Percentiles rank a stretch among this genome's conserved stretches.
phyloP scores from a whole-genome alignment of 257 asterid species.

The Dorcoceras hygrometricum region DNA sequence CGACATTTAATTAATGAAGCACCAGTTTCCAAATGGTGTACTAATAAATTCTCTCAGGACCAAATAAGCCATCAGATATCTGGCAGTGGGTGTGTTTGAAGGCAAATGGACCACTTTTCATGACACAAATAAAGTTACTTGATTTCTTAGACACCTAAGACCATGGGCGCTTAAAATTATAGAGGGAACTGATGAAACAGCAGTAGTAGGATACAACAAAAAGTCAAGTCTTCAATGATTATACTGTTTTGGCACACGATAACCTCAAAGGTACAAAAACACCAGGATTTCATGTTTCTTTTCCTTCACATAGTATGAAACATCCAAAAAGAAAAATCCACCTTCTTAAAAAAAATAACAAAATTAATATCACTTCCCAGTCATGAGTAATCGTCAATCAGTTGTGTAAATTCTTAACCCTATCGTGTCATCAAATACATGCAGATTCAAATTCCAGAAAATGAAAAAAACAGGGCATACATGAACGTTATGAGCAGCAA shows the following conservation, averaged over 20 bases:
- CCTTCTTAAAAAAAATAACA: background rate
- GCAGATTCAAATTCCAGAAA: background rate
- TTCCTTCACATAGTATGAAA: background rate
- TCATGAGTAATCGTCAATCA: background rate
- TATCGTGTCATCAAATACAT: background rate
- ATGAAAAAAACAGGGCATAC: background rate
- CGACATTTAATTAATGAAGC: slow-evolving; percentile 2
- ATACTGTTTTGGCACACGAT: slow-evolving; percentile 17
- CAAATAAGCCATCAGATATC: background rate
- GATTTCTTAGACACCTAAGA: slow-evolving; percentile 2
- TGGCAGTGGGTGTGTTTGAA: slow-evolving; percentile 12
- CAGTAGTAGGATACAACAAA: slow-evolving; percentile 13
- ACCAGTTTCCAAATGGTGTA: slow-evolving; percentile 18
- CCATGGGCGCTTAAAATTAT: slow-evolving; percentile 19
- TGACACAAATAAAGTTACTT: slow-evolving; percentile 5
- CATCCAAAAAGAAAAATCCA: background rate
- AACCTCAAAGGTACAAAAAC: slow-evolving; percentile 16
- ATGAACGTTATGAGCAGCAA: slow-evolving; percentile 16
- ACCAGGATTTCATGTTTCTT: slow-evolving; percentile 8
- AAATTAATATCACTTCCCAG: background rate
- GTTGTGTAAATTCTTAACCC: slow-evolving; percentile 2
- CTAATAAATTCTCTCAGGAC: background rate
- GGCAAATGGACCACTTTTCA: slow-evolving; percentile 9
- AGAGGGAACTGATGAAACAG: slow-evolving; percentile 11
- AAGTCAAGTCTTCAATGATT: slow-evolving; percentile 4